Evolutionary conservation across 495 filamentous ascomycete genomes (phyloP).

Genomic region (Penicillium antarcticum): DNA sequence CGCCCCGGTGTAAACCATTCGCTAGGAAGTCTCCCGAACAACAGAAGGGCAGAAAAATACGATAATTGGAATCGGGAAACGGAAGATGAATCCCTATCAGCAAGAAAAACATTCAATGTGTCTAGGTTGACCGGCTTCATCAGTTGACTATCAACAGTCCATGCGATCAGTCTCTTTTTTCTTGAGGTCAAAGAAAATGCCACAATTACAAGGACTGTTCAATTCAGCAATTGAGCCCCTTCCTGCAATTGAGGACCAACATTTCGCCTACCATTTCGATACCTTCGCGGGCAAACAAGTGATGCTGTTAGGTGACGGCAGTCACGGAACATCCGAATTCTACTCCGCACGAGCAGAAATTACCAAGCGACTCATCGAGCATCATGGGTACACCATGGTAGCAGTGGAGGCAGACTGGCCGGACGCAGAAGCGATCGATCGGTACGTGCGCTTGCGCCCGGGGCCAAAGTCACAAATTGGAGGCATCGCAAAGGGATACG

Average conservation of each 20-base stretch:
- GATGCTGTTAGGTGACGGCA: constrained; percentile 54
- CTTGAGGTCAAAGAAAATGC: constrained; percentile 16
- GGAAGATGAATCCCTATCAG: too few species aligned
- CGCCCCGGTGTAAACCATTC: constrained; percentile 17
- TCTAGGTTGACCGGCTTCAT: constrained; percentile 13
- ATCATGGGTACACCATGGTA: constrained; percentile 55
- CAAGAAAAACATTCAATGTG: too few species aligned
- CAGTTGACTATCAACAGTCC: neutral
- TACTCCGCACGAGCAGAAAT: constrained; percentile 54
- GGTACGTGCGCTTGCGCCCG: constrained; percentile 51
- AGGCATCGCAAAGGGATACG: constrained; percentile 23
- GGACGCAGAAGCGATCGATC: constrained; percentile 53
- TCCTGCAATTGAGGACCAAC: constrained; percentile 32
- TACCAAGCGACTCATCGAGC: constrained; percentile 49
- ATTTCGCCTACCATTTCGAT: constrained; percentile 44
- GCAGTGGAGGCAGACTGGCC: constrained; percentile 61
- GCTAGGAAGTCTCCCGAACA: neutral
- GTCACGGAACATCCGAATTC: constrained; percentile 60
- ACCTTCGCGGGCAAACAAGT: constrained; percentile 39
- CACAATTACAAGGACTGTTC: constrained; percentile 33
- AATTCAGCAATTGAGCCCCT: constrained; percentile 37
- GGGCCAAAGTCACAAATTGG: constrained; percentile 33
- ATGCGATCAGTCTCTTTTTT: constrained; percentile 9
- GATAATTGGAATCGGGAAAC: too few species aligned
- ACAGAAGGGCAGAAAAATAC: neutral